Percentiles rank a stretch among this genome's conserved stretches.
Evolutionary conservation across 495 filamentous ascomycete species (phyloP).

Genomic region (Aspergillus affinis): DNA sequence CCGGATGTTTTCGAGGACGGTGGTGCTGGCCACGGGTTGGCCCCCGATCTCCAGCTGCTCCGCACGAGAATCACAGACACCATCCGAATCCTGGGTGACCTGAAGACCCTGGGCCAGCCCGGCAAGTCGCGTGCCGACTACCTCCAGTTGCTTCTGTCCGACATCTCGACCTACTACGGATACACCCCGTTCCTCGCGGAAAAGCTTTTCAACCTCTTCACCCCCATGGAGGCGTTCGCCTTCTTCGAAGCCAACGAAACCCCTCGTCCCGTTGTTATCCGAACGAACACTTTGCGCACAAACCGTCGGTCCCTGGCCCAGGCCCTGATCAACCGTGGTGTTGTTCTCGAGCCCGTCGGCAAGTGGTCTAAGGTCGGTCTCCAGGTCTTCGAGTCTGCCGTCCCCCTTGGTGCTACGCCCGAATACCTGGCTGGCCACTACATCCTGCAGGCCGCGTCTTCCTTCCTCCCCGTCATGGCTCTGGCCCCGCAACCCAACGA

Average conservation of each 20-base stretch:
- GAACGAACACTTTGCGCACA: slow-evolving; percentile 93
- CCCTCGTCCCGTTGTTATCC: slow-evolving; percentile 78
- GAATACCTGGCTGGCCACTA: slow-evolving; percentile 98
- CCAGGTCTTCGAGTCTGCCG: slow-evolving; percentile 90
- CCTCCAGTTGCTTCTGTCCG: slow-evolving; percentile 78
- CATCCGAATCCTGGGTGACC: slow-evolving; percentile 85
- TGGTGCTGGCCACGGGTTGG: slow-evolving; percentile 56
- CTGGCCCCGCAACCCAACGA: slow-evolving; percentile 91
- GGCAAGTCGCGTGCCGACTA: slow-evolving; percentile 84
- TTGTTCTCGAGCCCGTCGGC: slow-evolving; percentile 92
- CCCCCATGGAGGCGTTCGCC: slow-evolving; percentile 90
- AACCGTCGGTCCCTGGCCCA: slow-evolving; percentile 90
- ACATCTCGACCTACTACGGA: slow-evolving; percentile 91
- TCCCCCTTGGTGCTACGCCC: slow-evolving; percentile 95
- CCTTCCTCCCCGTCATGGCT: slow-evolving; percentile 97
- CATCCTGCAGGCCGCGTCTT: slow-evolving; percentile 94
- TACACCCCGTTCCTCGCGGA: slow-evolving; percentile 82
- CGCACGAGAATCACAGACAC: slow-evolving; percentile 90
- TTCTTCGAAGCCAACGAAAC: slow-evolving; percentile 99
- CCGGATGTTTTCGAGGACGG: slow-evolving; percentile 68
- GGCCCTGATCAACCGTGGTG: slow-evolving; percentile 93
- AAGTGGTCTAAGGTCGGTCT: slow-evolving; percentile 99
- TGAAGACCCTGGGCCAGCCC: slow-evolving; percentile 73
- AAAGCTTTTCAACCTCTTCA: slow-evolving; percentile 87
- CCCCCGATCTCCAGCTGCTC: slow-evolving; percentile 87